Percentiles rank a stretch among this genome's conserved stretches.
These are phyloP conservation scores for Tephrocybe rancida DNA, from an alignment of 768 basidiomycete genomes.

Conservation along the genomic window DNA sequence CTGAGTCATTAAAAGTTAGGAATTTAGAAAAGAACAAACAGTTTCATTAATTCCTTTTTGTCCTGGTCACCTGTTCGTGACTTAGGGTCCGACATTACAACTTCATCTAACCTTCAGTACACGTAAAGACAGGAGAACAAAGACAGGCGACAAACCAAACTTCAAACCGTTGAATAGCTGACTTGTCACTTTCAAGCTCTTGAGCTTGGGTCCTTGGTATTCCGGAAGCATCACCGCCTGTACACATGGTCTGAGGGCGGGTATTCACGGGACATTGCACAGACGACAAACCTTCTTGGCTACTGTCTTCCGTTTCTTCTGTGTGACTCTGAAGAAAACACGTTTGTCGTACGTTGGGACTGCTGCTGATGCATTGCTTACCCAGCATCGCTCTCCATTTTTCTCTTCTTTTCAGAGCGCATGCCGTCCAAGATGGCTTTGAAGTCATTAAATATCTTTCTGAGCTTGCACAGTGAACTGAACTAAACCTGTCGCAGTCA, in stretches of 20 bases:
- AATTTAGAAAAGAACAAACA: constrained; percentile 41
- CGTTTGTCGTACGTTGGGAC: neutral
- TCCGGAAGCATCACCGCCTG: constrained; percentile 65
- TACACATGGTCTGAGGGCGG: neutral
- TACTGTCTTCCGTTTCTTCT: constrained; percentile 62
- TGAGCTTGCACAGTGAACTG: neutral
- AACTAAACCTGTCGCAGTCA: constrained; percentile 61
- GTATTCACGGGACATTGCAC: neutral
- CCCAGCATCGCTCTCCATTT: constrained; percentile 66
- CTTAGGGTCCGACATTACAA: constrained; percentile 76
- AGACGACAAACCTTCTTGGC: constrained; percentile 48
- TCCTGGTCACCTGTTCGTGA: constrained; percentile 67
- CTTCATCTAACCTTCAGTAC: constrained; percentile 35
- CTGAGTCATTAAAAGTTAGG: neutral
- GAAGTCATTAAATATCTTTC: neutral
- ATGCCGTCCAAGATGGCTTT: constrained; percentile 62
- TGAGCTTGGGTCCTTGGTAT: constrained; percentile 66
- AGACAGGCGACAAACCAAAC: constrained; percentile 62
- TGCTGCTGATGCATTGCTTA: constrained; percentile 23
- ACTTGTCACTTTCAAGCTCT: constrained; percentile 59
- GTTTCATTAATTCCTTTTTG: constrained; percentile 67
- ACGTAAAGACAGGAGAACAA: neutral
- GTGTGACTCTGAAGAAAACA: constrained; percentile 32
- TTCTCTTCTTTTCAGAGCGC: constrained; percentile 70
- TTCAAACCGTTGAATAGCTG: constrained; percentile 73